These are phyloP conservation scores for Chlorophyllum brunneum DNA, from an alignment of 768 basidiomycete genomes.

Conservation along the genomic window DNA sequence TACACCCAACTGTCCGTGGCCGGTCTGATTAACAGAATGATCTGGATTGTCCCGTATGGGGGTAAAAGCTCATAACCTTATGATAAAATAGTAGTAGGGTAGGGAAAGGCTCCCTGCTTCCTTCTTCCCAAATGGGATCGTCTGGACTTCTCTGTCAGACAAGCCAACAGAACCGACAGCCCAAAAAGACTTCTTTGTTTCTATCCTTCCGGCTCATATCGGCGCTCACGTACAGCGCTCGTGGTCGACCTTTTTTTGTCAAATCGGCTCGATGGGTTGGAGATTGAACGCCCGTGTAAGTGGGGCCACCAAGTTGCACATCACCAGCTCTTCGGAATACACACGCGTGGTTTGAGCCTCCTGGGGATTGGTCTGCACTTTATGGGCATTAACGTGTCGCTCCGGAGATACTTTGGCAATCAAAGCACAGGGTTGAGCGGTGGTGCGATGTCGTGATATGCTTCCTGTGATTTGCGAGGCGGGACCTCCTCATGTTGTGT, in stretches of 20 bases:
- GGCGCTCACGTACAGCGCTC: constrained; percentile 4
- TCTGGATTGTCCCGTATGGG: background rate
- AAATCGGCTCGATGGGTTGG: constrained; percentile 1
- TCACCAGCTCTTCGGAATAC: background rate
- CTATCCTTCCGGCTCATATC: background rate
- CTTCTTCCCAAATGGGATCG: background rate
- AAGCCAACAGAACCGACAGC: background rate
- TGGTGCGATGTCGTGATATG: background rate
- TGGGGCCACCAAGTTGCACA: background rate
- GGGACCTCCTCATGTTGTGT: too few species aligned
- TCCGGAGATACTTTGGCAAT: background rate
- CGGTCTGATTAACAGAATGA: constrained; percentile 6
- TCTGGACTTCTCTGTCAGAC: constrained; percentile 1
- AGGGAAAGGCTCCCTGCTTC: background rate
- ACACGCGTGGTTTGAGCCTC: background rate
- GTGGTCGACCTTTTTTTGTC: background rate
- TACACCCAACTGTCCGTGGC: background rate
- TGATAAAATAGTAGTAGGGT: background rate
- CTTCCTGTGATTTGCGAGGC: background rate
- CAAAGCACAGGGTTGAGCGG: background rate
- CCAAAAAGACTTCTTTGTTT: background rate
- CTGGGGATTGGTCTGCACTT: background rate
- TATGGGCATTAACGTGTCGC: background rate
- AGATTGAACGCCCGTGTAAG: background rate
- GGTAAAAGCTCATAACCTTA: constrained; percentile 5